Evolutionary conservation across 2,329 filamentous ascomycete genomes (phyloP).

Genomic region (Microsporum ferrugineum): DNA sequence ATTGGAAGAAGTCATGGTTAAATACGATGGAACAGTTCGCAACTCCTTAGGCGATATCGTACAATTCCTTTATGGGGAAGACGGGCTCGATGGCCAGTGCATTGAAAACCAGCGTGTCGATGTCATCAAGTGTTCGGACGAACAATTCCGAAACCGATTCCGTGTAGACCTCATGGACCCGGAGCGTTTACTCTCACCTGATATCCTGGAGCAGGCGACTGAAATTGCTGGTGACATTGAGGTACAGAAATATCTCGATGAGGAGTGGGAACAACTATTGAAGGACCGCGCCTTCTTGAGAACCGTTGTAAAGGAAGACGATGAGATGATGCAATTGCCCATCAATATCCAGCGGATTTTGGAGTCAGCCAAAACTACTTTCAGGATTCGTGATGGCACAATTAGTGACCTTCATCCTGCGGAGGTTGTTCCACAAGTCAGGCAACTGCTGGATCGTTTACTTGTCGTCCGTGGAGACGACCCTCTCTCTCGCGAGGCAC

Average conservation of each 20-base stretch:
- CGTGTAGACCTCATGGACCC: constrained; percentile 75
- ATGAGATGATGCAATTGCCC: constrained; percentile 79
- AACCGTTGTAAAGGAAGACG: constrained; percentile 59
- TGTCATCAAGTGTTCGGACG: constrained; percentile 67
- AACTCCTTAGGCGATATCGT: constrained; percentile 95
- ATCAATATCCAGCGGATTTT: constrained; percentile 87
- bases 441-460: constrained; percentile 62
- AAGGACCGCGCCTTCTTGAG: constrained; percentile 68
- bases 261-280: constrained; percentile 70
- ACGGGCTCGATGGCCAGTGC: constrained; percentile 82
- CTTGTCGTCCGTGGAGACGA: constrained; percentile 80
- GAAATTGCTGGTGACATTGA: constrained; percentile 80
- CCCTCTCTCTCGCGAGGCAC: constrained; percentile 69
- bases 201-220: constrained; percentile 72
- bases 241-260: constrained; percentile 74
- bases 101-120: constrained; percentile 92
- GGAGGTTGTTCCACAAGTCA: constrained; percentile 72
- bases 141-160: constrained; percentile 68
- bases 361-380: constrained; percentile 77
- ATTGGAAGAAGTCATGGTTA: constrained; percentile 91
- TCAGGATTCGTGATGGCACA: constrained; percentile 74
- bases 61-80: constrained; percentile 95
- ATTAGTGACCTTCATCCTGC: constrained; percentile 82
- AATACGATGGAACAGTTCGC: constrained; percentile 92
- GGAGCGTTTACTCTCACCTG: constrained; percentile 49